Evolutionary conservation across 495 filamentous ascomycete genomes (phyloP), one percentile per base, ranked within the genome.

Genomic region (Cryomyces antarcticus): DNA sequence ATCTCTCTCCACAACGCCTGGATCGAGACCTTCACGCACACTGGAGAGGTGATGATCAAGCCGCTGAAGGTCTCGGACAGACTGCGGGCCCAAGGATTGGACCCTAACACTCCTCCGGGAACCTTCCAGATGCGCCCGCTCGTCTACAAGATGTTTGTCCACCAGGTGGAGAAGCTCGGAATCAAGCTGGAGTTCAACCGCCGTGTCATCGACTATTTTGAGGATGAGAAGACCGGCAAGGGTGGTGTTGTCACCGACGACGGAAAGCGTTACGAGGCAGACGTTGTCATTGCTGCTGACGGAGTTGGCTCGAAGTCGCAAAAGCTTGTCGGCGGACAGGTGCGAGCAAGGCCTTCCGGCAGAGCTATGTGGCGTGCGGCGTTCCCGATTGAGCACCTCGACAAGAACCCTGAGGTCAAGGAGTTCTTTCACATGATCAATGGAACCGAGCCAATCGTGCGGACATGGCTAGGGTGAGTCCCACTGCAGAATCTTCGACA

Each of bases 231-330:
- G 0, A 46, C 41, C 4, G 48, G 56, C 9, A 66, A 59, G 37
- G 68, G 57, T 0, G 62, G 66, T 7, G 64, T 69, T 30, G 51
- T 64, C 0, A 62, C 69, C 0, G 61, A 69, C 24, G 57, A 70
- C 33, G 72, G 69, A 7, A 60, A 65, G 36, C 52, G 30, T 1
- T 69, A 61, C 49, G 60, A 67, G 36, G 70, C 68, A 5, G 70
- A 78, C 52, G 42, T 76, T 0, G 59, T 77, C 4, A 64, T 78
- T 40, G 73, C 72, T 3, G 73, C 73, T 3, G 73, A 78, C 56
- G 73, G 72, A 10, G 59, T 75, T 5, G 65, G 67, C 7, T 64
- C 66, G 31, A 66, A 65, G 47, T 68, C 68, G 11, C 61, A 65
- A 38, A 61, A 55, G 31, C 48, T 70, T 1, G 64, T 69, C 11